These are phyloP conservation scores for Marchantia paleacea DNA, from an alignment of 225 moss, liverwort and hornwort species.

Conservation along the genomic window DNA sequence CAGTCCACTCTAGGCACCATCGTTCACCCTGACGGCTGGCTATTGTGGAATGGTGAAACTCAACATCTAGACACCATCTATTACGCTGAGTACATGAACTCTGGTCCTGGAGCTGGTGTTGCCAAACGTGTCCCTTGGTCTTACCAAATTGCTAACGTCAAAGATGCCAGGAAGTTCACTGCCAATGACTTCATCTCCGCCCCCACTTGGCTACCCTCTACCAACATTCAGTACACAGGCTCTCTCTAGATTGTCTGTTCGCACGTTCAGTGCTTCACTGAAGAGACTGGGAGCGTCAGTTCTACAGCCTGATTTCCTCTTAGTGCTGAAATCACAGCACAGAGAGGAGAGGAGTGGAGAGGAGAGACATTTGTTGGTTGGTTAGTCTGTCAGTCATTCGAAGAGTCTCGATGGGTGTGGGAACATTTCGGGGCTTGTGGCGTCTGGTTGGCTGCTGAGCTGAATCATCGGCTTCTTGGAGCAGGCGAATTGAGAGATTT, in stretches of 20 bases:
- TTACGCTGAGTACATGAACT: slow-evolving; percentile 41
- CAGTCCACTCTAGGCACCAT: slow-evolving; percentile 19
- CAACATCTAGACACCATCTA: slow-evolving; percentile 10
- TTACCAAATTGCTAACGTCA: slow-evolving; percentile 12
- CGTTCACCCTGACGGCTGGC: slow-evolving; percentile 40
- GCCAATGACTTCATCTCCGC: slow-evolving; percentile 30
- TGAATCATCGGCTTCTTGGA: too few species aligned
- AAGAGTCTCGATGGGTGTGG: neutral
- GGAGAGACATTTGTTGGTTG: neutral
- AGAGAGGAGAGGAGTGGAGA: neutral
- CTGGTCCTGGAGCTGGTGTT: slow-evolving; percentile 28
- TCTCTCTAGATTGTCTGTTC: neutral
- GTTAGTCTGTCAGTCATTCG: neutral
- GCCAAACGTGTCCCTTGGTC: slow-evolving; percentile 29
- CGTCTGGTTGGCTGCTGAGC: too few species aligned
- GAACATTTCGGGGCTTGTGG: neutral
- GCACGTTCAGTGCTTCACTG: too few species aligned
- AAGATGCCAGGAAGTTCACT: slow-evolving; percentile 26
- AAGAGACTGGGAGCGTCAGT: too few species aligned
- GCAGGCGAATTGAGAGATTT: too few species aligned
- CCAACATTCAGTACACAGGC: slow-evolving; percentile 14
- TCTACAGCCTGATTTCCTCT: too few species aligned
- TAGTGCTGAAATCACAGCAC: neutral
- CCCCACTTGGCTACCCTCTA: slow-evolving; percentile 29
- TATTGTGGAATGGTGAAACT: slow-evolving; percentile 36